Conservation (phyloP, 306 rosid genomes). For the Begonia masoniana region DNA sequence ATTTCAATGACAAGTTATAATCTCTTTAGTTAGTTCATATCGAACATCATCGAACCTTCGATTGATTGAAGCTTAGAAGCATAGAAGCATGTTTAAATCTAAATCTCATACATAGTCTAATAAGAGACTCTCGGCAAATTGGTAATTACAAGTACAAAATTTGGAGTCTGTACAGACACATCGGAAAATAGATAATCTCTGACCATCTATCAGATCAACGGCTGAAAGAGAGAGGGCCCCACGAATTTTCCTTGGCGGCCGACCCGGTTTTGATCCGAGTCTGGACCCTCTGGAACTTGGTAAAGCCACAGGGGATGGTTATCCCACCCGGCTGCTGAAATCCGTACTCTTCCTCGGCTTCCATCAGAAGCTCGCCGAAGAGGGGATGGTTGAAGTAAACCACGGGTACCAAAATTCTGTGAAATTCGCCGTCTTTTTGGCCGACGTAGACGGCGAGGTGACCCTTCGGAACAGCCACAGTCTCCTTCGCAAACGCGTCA, state of each 20-base stretch:
- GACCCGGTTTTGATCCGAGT: conserved; percentile 57
- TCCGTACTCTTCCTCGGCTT: conserved; percentile 72
- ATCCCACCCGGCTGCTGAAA: conserved; percentile 70
- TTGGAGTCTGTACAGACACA: conserved; percentile 11
- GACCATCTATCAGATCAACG: neutral
- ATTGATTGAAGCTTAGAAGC: too few species aligned
- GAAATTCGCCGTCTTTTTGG: conserved; percentile 58
- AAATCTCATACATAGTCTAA: too few species aligned
- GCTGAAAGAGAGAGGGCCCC: conserved; percentile 22
- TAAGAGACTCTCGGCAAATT: too few species aligned
- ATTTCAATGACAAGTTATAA: too few species aligned
- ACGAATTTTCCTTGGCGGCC: conserved; percentile 16
- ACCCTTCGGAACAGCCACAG: conserved; percentile 57
- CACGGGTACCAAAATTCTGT: conserved; percentile 76
- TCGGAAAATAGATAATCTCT: too few species aligned
- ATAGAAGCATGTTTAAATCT: too few species aligned
- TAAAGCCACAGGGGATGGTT: conserved; percentile 65
- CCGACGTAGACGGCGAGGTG: conserved; percentile 84
- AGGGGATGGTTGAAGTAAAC: conserved; percentile 82
- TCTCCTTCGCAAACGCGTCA: conserved; percentile 10
- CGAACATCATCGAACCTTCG: too few species aligned
- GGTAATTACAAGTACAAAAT: neutral
- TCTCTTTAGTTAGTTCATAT: too few species aligned
- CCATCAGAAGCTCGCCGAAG: conserved; percentile 53
- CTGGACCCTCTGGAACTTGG: conserved; percentile 65